Base-by-base conservation (phyloP, 2,329 filamentous ascomycete genomes). In the Ciborinia camelliae region DNA sequence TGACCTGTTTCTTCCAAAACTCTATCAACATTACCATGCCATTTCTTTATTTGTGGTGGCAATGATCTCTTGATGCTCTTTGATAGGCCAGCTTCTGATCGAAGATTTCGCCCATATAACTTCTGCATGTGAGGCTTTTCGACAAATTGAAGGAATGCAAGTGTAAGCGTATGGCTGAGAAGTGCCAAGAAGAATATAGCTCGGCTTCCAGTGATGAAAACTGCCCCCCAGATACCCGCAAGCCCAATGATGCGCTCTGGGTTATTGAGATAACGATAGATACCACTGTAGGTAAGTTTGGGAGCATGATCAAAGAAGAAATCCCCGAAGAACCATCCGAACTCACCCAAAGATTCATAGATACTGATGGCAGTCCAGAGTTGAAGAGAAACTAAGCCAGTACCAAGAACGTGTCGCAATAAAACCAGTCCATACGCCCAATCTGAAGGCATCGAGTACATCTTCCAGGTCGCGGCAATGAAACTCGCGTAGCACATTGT, bases 91-190 rank as follows among this genome's bases (percentile, higher is more conserved):
- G 95, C 95, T 76, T 97, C 92, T 69, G 89, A 82, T 66, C 95
- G 89, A 53, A 99, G 81, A 71, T 87, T 89, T 71, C 88, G 84
- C 50, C 95, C 94, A 73, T 99, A 99, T 23, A 98, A 85, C 81
- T 97, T 98, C 76, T 97, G 91, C 93, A 99, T 98, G 76, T 99
- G 95, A 18, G 94, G 95, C 66, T 93, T 89, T 78, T 99, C 95
- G 12, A 99, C 90, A 70, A 94, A 90, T 66, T 96, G 91, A 63
- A 99, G 91, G 79, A 97, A 97, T 37, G 82, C 87, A 39, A 98
- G 81, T 1, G 90, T 95, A 58, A 97, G 81, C 39, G 94, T 85
- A 74, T 99, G 95, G 69, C 91, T 92, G 43, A 93, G 77, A 28
- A 97, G 80, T 2, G 95, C 94, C 70, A 98, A 84, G 74, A 92